Conservation (phyloP, 805 yeast species). For the Yamadazyma scolyti region DNA sequence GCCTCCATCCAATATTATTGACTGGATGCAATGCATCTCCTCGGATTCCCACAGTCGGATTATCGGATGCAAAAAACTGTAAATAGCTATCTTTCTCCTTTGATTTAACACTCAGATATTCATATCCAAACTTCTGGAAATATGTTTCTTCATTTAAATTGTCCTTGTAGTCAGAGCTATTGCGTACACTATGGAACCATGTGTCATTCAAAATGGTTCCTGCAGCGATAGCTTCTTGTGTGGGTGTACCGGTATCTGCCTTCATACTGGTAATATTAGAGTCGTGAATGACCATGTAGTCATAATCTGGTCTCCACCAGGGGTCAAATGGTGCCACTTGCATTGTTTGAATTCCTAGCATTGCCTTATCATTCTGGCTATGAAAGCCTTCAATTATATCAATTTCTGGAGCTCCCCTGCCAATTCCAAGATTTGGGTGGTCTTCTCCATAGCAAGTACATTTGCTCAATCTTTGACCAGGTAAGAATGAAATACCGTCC, state of each 20-base stretch:
- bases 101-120: constrained; percentile 24
- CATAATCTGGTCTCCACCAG: constrained; percentile 41
- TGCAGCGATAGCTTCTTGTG: constrained; percentile 38
- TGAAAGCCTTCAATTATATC: constrained; percentile 20
- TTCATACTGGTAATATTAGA: constrained; percentile 30
- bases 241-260: constrained; percentile 34
- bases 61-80: constrained; percentile 29
- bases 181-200: constrained; percentile 28
- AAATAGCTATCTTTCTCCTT: constrained; percentile 24
- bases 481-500: constrained; percentile 36
- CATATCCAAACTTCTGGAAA: constrained; percentile 34
- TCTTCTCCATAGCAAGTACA: constrained; percentile 34
- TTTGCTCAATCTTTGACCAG: constrained; percentile 30
- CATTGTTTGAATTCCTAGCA: constrained; percentile 30
- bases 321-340: constrained; percentile 44
- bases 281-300: constrained; percentile 25
- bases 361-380: constrained; percentile 12
- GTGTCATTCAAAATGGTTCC: constrained; percentile 30
- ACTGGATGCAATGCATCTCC: constrained; percentile 38
- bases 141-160: constrained; percentile 9
- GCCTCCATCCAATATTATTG: constrained; percentile 31
- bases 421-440: constrained; percentile 34
- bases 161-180: constrained; percentile 4
- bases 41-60: constrained; percentile 22
- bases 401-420: constrained; percentile 35